phyloP scores from a whole-genome alignment of 1,139 yeast species.

The Geotrichum phurueaensis region DNA sequence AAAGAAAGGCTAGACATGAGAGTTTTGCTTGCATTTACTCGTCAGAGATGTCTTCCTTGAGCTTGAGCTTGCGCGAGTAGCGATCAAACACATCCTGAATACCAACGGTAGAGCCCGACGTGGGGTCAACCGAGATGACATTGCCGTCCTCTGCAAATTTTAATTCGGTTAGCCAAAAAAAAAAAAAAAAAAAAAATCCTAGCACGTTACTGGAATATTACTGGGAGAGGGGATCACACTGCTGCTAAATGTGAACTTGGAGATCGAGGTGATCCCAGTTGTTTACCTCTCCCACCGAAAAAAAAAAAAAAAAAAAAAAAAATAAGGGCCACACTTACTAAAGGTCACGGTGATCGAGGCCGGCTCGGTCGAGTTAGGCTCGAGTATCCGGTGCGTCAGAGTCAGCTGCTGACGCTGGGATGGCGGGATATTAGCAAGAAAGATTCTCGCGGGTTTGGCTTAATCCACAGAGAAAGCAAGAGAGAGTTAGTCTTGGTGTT shows the following conservation, averaged over 20 bases:
- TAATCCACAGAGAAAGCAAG: not conserved
- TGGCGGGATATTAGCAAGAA: slow-evolving; percentile 77
- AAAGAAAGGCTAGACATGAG: not conserved
- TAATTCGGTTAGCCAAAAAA: not conserved
- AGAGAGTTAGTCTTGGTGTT: not conserved
- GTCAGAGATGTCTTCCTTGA: slow-evolving; percentile 39
- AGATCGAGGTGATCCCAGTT: not conserved
- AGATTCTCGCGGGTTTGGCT: slow-evolving; percentile 75
- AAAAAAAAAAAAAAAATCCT: not conserved
- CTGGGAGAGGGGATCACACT: too few species aligned
- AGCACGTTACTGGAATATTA: too few species aligned
- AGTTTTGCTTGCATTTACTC: slow-evolving; percentile 4
- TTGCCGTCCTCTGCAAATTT: slow-evolving; percentile 75
- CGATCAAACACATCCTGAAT: slow-evolving; percentile 42
- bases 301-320: not conserved
- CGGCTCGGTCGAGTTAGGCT: slow-evolving; percentile 37
- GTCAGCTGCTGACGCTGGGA: slow-evolving; percentile 29
- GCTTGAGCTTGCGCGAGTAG: slow-evolving; percentile 52
- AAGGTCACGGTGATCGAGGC: slow-evolving; percentile 70
- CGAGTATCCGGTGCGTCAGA: slow-evolving; percentile 31
- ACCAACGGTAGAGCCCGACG: slow-evolving; percentile 34
- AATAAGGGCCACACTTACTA: slow-evolving; percentile 33
- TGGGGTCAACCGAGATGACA: slow-evolving; percentile 62
- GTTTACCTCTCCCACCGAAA: not conserved
- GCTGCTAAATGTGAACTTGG: too few species aligned